Evolutionary conservation across 139 green algal species (phyloP), one percentile per base, ranked within the genome.

Genomic region (Nannochloris sp.): DNA sequence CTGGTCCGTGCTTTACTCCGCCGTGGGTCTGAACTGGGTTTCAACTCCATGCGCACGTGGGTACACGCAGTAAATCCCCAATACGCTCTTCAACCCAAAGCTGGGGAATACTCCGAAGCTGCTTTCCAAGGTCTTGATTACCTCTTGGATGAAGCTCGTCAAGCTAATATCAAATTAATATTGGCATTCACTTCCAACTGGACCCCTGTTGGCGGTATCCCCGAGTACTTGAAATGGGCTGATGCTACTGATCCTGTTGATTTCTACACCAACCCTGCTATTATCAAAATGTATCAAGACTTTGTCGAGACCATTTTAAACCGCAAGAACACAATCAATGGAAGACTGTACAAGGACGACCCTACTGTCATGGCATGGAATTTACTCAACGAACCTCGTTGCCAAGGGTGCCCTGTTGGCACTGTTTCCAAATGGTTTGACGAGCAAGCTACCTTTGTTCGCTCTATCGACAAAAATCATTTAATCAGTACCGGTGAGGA

Each of bases 161-260:
- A 79, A 60, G 54, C 37, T 1, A 65, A 68, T 32, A 64, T 87
- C 53, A 73, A 80, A 53, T 54, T 84, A 19, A 72, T 84, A 31
- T 59, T 86, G 45, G 62, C 74, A 35, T 65, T 87, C 38, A 70
- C 76, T 31, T 71, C 78, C 66, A 84, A 87, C 42, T 87, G 81
- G 81, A 74, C 72, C 3, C 54, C 61, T 31, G 65, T 68, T 5
- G 75, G 75, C 39, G 73, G 68, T 38, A 47, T 80, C 37, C 74
- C 74, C 12, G 59, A 87, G 57, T 74, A 80, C 25, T 55, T 82
- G 6, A 48, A 48, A 6, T 83, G 78, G 78, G 74, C 56, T 12
- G 58, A 42, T n/a, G 13, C 3, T 24, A 46, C 14, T 15, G 24
- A 71, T 56, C 19, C 14, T 35, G 38, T 60, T 25, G 47, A 64